Conservation (phyloP, 768 basidiomycete species). For the Podaxis pistillaris region DNA sequence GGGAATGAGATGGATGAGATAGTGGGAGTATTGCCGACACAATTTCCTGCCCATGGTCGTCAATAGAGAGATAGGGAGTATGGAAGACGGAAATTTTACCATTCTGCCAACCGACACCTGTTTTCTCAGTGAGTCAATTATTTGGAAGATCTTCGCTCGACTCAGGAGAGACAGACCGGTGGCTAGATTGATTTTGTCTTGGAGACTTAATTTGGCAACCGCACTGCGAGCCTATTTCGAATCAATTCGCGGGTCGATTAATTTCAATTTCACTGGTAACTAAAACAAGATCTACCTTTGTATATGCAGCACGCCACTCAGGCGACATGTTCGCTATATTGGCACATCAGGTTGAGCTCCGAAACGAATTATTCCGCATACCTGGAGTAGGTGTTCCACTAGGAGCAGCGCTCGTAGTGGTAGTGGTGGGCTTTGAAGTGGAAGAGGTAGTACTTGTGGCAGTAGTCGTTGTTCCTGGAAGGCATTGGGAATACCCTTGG, state of each 20-base stretch:
- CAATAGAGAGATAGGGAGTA: background rate
- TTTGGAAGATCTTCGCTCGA: background rate
- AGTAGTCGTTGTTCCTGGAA: conserved; percentile 35
- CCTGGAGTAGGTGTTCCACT: conserved; percentile 22
- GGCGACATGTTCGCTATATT: conserved; percentile 42
- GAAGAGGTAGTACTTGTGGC: conserved; percentile 23
- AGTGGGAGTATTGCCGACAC: conserved; percentile 50
- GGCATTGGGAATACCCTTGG: conserved; percentile 50
- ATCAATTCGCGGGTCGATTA: background rate
- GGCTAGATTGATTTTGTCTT: conserved; percentile 56
- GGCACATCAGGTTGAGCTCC: background rate
- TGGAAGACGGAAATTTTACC: conserved; percentile 22
- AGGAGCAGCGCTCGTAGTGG: conserved; percentile 20
- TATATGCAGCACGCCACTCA: conserved; percentile 53
- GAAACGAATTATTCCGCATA: background rate
- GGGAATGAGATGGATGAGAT: conserved; percentile 47
- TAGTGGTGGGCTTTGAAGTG: conserved; percentile 21
- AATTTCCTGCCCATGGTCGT: conserved; percentile 30
- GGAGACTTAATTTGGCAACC: conserved; percentile 47
- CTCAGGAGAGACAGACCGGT: conserved; percentile 38
- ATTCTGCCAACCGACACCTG: conserved; percentile 43
- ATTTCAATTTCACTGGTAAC: background rate
- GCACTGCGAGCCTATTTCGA: conserved; percentile 41
- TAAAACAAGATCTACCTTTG: conserved; percentile 36
- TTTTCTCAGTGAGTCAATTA: background rate